Evolutionary conservation across 352 stramenopile species (phyloP), one percentile per base, ranked within the genome.

Genomic region (Phytophthora agathidicida): DNA sequence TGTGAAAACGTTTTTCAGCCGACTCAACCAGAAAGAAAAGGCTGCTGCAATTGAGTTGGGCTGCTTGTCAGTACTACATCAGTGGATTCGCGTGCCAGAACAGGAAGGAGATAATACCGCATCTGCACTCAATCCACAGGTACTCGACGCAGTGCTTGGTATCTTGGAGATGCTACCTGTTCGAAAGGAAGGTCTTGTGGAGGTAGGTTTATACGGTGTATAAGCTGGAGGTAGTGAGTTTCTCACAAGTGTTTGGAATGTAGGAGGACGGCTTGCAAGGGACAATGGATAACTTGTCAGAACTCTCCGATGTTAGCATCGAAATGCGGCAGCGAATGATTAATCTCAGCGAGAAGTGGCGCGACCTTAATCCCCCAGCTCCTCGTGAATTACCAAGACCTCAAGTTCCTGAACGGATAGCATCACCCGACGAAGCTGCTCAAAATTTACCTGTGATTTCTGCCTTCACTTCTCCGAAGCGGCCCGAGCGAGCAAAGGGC

Each of bases 1-100:
- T 1, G 78, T 91, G 8, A 95, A 93, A 54, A 69, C 73, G 1
- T 95, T 93, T 56, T 93, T 93, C 26, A 53, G 45, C 1, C 63
- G 71, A 20, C 64, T 93, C 2, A 89, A 84, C 42, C 47, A 60
- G 16, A 78, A 77, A 19, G 80, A 95, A 54, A 74, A 67, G 17
- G 14, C 68, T 3, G 65, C 65, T 23, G 74, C 82, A 38, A 64
- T 95, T 7, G 77, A 92, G 16, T 58, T 84, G 54, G 83, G 78
- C 4, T 86, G 80, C 37, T 35, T 95, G 13, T 41, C 57, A 7
- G 32, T 89, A 7, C 44, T 95, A 0, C 77, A 83, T 28, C 69
- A 76, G 36, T 95, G 83, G 86, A 53, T 93, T 20, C 68, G 60
- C n/a, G 38, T 60, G 2, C 41, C 59, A 2, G 65, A 49, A 41